Conservation (phyloP, 2,329 filamentous ascomycete genomes). For the Nothomitra cinnamomea region DNA sequence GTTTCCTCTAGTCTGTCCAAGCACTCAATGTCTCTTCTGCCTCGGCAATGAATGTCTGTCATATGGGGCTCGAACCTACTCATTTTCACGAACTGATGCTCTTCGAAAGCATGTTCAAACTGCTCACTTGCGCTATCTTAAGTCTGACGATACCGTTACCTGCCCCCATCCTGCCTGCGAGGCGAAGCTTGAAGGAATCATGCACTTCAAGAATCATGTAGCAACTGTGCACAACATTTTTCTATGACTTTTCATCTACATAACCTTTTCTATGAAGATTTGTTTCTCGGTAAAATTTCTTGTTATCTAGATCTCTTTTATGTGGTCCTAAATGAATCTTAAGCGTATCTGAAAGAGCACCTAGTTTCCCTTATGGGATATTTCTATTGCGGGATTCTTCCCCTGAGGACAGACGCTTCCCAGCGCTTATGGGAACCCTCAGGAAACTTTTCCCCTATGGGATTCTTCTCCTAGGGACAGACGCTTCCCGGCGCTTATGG, state of each 20-base stretch:
- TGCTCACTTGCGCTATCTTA: not conserved
- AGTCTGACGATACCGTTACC: not conserved
- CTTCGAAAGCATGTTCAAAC: conserved; percentile 2
- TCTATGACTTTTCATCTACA: conserved; percentile 1
- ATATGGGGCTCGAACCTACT: conserved; percentile 1
- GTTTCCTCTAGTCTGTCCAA: conserved; percentile 1
- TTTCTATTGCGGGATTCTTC: not conserved
- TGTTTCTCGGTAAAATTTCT: not conserved
- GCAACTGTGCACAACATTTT: not conserved
- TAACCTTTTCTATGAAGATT: conserved; percentile 1
- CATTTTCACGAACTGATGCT: not conserved
- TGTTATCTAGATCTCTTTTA: conserved; percentile 1
- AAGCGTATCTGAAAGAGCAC: conserved; percentile 1
- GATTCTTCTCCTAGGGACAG: not conserved
- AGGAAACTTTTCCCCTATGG: not conserved
- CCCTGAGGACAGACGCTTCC: not conserved
- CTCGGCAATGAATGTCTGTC: conserved; percentile 1
- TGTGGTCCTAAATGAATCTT: not conserved
- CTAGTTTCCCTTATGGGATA: not conserved
- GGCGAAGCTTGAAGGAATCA: not conserved
- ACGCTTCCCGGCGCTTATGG: not conserved
- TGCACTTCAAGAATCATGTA: conserved; percentile 1
- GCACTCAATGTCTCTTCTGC: no score
- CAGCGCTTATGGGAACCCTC: not conserved
- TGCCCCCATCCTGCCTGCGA: not conserved